phyloP scores from a whole-genome alignment of 2,329 filamentous ascomycete species.

The Colletotrichum caudatum region DNA sequence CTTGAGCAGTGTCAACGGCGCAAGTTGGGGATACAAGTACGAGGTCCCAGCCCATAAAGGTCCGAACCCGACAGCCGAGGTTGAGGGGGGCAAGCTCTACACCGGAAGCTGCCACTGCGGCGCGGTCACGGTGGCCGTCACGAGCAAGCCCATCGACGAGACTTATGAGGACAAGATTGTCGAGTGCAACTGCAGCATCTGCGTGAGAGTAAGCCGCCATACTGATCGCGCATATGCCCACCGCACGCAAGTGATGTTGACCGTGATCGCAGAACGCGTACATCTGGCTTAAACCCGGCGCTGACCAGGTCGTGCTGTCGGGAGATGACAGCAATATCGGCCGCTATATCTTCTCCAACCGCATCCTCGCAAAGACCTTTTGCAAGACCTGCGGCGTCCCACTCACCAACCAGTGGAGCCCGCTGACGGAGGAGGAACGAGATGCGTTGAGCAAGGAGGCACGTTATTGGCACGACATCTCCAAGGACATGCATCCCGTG shows the following conservation, averaged over 20 bases:
- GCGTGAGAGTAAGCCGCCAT: constrained; percentile 52
- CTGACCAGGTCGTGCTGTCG: constrained; percentile 56
- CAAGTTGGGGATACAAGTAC: constrained; percentile 49
- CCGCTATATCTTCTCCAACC: constrained; percentile 52
- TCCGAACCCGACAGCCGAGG: constrained; percentile 52
- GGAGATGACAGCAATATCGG: constrained; percentile 54
- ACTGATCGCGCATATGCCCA: not conserved
- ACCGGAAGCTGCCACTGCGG: constrained; percentile 68
- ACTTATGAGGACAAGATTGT: constrained; percentile 48
- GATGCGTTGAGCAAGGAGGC: constrained; percentile 48
- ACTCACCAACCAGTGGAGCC: constrained; percentile 51
- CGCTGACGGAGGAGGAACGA: constrained; percentile 52
- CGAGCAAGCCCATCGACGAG: constrained; percentile 56
- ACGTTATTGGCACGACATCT: constrained; percentile 42
- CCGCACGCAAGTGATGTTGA: constrained; percentile 7
- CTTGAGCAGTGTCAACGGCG: constrained; percentile 54
- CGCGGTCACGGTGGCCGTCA: constrained; percentile 58
- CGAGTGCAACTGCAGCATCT: constrained; percentile 66
- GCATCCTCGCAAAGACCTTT: constrained; percentile 56
- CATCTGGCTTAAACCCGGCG: constrained; percentile 59
- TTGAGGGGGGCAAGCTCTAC: constrained; percentile 57
- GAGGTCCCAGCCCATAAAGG: constrained; percentile 55
- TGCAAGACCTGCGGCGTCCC: constrained; percentile 62
- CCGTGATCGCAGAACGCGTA: constrained; percentile 52
- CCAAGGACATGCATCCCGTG: constrained; percentile 47